phyloP scores from a whole-genome alignment of 2,329 filamentous ascomycete species.

The Trichoderma gracile region DNA sequence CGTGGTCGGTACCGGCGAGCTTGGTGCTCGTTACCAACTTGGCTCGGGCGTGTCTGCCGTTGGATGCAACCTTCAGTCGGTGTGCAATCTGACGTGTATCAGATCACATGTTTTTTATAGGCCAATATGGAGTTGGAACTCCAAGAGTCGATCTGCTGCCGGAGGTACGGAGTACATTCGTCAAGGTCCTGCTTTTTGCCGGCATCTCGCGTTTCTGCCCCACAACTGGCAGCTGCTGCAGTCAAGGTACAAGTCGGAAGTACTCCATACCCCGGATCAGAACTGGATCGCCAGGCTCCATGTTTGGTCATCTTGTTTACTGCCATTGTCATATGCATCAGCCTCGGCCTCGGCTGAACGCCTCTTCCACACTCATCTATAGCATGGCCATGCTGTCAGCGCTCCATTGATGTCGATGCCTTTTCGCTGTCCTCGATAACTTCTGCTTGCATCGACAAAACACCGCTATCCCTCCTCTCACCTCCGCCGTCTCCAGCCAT shows the following conservation, averaged over 20 bases:
- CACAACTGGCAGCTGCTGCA: conserved; percentile 10
- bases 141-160: too few relatives aligned
- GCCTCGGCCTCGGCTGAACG: background rate
- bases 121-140: too few relatives aligned
- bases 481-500: conserved; percentile 31
- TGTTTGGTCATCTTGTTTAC: background rate
- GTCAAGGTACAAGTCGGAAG: too few relatives aligned
- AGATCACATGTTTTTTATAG: background rate
- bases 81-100: too few relatives aligned
- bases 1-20: conserved; percentile 1
- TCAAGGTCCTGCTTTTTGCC: background rate
- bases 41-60: background rate
- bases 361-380: background rate
- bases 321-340: background rate
- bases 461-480: background rate
- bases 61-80: background rate
- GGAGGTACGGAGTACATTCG: too few relatives aligned
- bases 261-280: conserved; percentile 15
- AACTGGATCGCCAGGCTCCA: conserved; percentile 12
- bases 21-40: background rate
- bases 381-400: conserved; percentile 15
- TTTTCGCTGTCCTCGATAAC: background rate
- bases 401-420: background rate
- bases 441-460: background rate
- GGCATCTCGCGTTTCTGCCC: background rate